phyloP scores from a whole-genome alignment of 495 filamentous ascomycete genomes.

The Aspergillus ellipticus region DNA sequence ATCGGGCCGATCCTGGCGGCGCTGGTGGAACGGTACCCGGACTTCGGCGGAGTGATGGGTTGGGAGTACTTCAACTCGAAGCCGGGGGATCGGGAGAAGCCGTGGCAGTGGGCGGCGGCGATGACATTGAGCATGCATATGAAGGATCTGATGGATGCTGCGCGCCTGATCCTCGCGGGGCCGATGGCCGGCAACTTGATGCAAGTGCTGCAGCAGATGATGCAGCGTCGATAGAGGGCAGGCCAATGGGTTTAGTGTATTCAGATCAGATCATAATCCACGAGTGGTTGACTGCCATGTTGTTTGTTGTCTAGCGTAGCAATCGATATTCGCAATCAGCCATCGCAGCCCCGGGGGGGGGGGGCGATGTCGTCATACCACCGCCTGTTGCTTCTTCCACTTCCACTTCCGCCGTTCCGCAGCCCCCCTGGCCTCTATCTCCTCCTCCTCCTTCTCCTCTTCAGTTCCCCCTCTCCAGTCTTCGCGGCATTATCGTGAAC shows the following conservation, averaged over 20 bases:
- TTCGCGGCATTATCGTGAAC: too few relatives aligned
- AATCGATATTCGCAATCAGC: too few relatives aligned
- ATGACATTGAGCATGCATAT: constrained; percentile 52
- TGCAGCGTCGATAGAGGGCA: constrained; percentile 14
- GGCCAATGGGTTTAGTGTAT: background rate
- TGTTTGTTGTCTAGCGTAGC: too few relatives aligned
- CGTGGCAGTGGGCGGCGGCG: constrained; percentile 68
- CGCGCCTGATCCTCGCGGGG: constrained; percentile 27
- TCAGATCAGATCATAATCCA: background rate
- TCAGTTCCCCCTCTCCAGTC: background rate
- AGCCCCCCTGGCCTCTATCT: background rate
- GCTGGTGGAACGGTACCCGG: constrained; percentile 50
- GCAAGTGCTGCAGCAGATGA: constrained; percentile 30
- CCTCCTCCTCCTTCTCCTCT: background rate
- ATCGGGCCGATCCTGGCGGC: constrained; percentile 40
- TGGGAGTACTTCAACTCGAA: constrained; percentile 82
- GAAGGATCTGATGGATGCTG: constrained; percentile 38
- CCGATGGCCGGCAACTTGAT: constrained; percentile 29
- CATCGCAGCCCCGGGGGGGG: too few relatives aligned
- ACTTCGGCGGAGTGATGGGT: constrained; percentile 78
- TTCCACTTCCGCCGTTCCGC: background rate
- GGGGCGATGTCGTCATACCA: constrained; percentile 9
- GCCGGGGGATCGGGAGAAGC: constrained; percentile 52
- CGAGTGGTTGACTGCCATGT: too few relatives aligned
- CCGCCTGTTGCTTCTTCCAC: background rate